phyloP scores from a whole-genome alignment of 1,284 basidiomycete genomes.

The Marasmius sp. region DNA sequence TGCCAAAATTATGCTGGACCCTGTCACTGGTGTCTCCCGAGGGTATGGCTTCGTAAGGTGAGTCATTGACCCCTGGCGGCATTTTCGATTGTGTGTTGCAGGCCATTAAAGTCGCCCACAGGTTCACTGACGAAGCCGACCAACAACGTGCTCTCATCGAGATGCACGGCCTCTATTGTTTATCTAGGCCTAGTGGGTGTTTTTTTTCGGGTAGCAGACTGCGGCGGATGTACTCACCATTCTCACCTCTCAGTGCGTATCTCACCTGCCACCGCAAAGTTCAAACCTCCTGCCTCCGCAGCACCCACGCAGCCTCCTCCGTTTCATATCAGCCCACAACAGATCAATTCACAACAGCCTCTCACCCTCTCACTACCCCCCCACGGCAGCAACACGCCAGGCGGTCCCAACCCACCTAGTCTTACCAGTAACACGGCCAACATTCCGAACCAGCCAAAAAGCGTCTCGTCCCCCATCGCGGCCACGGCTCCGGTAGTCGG shows the following conservation, averaged over 20 bases:
- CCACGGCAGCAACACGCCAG: background rate
- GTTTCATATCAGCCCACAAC: constrained; percentile 22
- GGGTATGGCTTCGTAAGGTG: constrained; percentile 89
- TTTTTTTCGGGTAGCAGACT: constrained; percentile 11
- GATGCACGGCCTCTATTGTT: constrained; percentile 86
- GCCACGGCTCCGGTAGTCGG: background rate
- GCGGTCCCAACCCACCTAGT: no score
- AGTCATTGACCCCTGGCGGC: constrained; percentile 18
- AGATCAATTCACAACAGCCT: constrained; percentile 15
- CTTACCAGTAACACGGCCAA: constrained; percentile 20
- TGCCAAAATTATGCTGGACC: constrained; percentile 92
- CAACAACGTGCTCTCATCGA: constrained; percentile 86
- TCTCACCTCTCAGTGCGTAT: constrained; percentile 67
- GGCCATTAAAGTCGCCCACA: constrained; percentile 27
- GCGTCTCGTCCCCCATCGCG: constrained; percentile 43
- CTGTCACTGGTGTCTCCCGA: constrained; percentile 83
- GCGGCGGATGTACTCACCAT: constrained; percentile 28
- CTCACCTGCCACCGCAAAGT: constrained; percentile 86
- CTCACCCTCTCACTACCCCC: constrained; percentile 44
- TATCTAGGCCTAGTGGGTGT: constrained; percentile 77
- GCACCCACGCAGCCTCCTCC: constrained; percentile 32
- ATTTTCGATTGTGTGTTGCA: constrained; percentile 8
- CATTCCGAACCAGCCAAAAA: constrained; percentile 40
- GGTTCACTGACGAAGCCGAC: constrained; percentile 84
- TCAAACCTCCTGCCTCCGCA: constrained; percentile 58